Evolutionary conservation across 441 rosid species (phyloP).

Genomic region (Populus hybrid): DNA sequence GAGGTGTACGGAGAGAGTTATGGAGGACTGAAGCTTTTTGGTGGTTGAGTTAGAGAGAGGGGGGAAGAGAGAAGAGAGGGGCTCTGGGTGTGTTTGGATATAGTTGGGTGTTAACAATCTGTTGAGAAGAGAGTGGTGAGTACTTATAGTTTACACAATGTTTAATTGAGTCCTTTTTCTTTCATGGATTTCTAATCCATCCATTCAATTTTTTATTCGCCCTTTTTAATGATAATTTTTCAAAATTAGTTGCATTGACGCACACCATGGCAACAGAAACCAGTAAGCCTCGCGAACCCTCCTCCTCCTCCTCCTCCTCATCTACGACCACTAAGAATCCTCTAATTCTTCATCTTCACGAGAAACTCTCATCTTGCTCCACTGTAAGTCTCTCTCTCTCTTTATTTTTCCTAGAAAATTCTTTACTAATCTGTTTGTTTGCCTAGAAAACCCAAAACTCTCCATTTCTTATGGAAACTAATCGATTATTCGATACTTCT

Average conservation of each 20-base stretch:
- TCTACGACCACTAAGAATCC: conserved; percentile 3
- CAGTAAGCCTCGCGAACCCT: conserved; percentile 22
- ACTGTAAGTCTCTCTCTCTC: conserved; percentile 31
- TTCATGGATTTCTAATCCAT: not conserved
- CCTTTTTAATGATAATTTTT: no score
- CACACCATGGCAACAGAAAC: conserved; percentile 24
- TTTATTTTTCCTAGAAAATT: not conserved
- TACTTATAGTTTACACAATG: not conserved
- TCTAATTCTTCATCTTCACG: conserved; percentile 34
- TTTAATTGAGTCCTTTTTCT: not conserved
- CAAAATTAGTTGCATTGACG: not conserved
- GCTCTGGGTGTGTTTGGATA: not conserved
- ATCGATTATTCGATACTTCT: not conserved
- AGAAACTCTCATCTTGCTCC: conserved; percentile 41
- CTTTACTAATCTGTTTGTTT: not conserved
- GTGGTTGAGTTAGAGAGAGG: not conserved
- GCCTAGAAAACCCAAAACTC: not conserved
- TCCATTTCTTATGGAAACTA: not conserved
- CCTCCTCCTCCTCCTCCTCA: not conserved
- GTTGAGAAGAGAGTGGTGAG: not conserved
- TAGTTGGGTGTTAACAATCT: not conserved
- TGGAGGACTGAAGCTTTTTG: not conserved
- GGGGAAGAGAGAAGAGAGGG: not conserved
- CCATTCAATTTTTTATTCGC: not conserved
- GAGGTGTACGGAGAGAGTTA: not conserved